These are phyloP conservation scores for Colletotrichum sp. DNA, from an alignment of 2,329 filamentous ascomycete species.

Conservation along the genomic window DNA sequence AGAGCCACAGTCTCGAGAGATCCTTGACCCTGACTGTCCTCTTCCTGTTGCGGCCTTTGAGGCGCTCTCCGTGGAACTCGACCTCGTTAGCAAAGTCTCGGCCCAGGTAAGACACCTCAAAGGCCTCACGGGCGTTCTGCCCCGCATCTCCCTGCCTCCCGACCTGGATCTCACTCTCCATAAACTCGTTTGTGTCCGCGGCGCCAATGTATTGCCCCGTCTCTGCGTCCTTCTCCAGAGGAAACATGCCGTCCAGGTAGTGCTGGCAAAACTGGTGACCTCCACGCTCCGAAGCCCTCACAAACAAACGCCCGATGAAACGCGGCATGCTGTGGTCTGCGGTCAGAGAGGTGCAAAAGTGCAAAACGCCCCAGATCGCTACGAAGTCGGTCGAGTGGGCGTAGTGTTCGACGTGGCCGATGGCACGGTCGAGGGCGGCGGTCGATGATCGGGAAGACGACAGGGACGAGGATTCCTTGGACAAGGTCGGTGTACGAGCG, in stretches of 20 bases:
- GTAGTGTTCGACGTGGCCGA: conserved; percentile 82
- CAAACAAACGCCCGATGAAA: conserved; percentile 68
- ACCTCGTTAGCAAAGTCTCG: conserved; percentile 41
- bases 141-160: conserved; percentile 49
- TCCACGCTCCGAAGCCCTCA: conserved; percentile 40
- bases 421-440: conserved; percentile 53
- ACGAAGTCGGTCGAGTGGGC: conserved; percentile 78
- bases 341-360: conserved; percentile 50
- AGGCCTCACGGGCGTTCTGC: conserved; percentile 49
- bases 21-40: conserved; percentile 59
- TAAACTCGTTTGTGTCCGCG: conserved; percentile 61
- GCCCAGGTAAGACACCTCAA: conserved; percentile 53
- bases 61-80: conserved; percentile 40
- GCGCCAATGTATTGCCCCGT: conserved; percentile 47
- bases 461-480: conserved; percentile 29
- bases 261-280: conserved; percentile 66
- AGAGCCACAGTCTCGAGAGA: conserved; percentile 66
- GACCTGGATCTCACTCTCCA: conserved; percentile 61
- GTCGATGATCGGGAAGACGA: conserved; percentile 40
- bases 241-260: conserved; percentile 68
- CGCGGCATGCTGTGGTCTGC: conserved; percentile 55
- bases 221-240: conserved; percentile 47
- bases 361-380: conserved; percentile 74
- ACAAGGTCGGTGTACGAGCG: neutral
- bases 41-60: conserved; percentile 27